Base-by-base conservation (phyloP, 2,329 filamentous ascomycete species). In the Myotisia sp. region DNA sequence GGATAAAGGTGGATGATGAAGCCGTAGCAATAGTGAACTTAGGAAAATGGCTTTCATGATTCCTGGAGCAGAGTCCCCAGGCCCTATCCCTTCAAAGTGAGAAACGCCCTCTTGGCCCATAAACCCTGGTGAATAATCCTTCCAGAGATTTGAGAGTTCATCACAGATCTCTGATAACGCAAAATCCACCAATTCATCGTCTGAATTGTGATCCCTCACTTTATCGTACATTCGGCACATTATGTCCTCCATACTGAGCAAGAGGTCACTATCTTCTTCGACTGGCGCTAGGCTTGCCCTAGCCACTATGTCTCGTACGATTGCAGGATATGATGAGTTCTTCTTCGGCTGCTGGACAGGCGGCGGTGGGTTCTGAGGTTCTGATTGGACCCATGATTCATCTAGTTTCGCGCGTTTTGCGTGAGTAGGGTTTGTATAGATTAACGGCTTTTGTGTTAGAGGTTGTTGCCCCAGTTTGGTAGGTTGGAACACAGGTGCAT, bases 21-120 rank as follows among this genome's bases (percentile, higher is more conserved):
- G 70, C 41, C 75, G 75, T 23, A 95, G 68, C 23, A 92, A 67
- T 16, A 94, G 64, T 19, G 74, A 74, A 10, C 79, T 78, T n/a
- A 94, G 53, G 47, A 77, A 92, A 37, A 74, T 70, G 3, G 86
- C 85, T 51, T 87, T 86, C 35, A 76, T 68, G 39, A 84, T 75
- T 4, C 76, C 60, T 3, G 74, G 67, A 1, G 74, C 67, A 22
- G 70, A 59, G 6, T 70, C 60, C 3, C 71, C 73, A 19, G 74
- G 79, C 0, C 76, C 80, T 49, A 84, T 75, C 28, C 71, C 72
- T 13, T 68, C 67, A 26, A 61, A 59, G 34, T 73, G 67, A 24
- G 29, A 22, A 32, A 32, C 20, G 21, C 42, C 40, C 22, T 44
- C 45, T 3, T 44, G 28, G 8, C 6, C 48, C 71, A 71, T 42